phyloP scores from a whole-genome alignment of 768 basidiomycete genomes.

The Strobilomyces confusus region DNA sequence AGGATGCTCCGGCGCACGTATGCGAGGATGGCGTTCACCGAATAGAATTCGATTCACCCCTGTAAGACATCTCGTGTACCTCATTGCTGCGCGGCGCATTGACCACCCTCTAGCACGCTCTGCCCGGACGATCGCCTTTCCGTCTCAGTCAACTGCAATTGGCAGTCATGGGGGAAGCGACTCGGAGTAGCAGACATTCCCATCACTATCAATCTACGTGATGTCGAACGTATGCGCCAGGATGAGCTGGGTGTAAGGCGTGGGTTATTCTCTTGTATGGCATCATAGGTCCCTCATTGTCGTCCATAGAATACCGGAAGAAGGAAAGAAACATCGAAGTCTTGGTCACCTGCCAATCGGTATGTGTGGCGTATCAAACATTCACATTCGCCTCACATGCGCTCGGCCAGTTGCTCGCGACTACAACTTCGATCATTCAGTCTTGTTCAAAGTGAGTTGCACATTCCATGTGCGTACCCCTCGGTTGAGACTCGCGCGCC shows the following conservation, averaged over 20 bases:
- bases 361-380: not conserved
- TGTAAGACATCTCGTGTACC: slow-evolving; percentile 3
- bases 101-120: slow-evolving; percentile 3
- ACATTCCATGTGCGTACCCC: not conserved
- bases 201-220: slow-evolving; percentile 4
- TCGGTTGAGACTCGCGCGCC: not conserved
- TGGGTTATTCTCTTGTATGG: not conserved
- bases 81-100: not conserved
- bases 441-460: slow-evolving; percentile 10
- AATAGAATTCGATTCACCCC: not conserved
- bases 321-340: slow-evolving; percentile 7
- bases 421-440: slow-evolving; percentile 5
- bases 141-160: slow-evolving; percentile 1
- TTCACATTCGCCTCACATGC: not conserved
- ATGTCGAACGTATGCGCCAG: not conserved
- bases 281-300: not conserved
- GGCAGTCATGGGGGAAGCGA: not conserved
- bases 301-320: slow-evolving; percentile 7
- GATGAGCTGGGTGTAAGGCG: slow-evolving; percentile 1
- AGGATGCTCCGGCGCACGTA: not conserved
- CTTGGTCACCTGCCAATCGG: slow-evolving; percentile 1
- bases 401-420: slow-evolving; percentile 6
- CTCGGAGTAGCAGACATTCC: not conserved
- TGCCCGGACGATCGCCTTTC: not conserved
- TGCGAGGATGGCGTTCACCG: not conserved